Percentiles rank a stretch among this genome's conserved stretches.
Conservation (phyloP, 2,329 filamentous ascomycete genomes). For the Lasiodiplodia sp. region DNA sequence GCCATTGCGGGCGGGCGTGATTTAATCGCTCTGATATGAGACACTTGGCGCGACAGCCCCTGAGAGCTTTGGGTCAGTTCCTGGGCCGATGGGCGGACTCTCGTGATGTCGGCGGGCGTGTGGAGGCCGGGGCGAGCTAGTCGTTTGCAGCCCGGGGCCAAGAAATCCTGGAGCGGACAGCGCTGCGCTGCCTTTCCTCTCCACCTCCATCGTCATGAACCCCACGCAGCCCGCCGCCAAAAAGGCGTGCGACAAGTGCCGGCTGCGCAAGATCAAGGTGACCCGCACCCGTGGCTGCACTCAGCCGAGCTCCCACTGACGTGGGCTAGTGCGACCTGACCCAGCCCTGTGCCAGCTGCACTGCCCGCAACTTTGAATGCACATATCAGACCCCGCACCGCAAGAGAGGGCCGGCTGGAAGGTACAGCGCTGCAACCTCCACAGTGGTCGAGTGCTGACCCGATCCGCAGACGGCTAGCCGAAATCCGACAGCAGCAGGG, state of each 20-base stretch:
- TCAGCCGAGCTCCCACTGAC: neutral
- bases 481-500: constrained; percentile 26
- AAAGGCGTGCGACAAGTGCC: constrained; percentile 27
- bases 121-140: constrained; percentile 11
- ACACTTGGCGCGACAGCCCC: too few relatives aligned
- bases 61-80: too few relatives aligned
- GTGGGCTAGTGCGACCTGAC: constrained; percentile 24
- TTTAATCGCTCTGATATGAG: too few relatives aligned
- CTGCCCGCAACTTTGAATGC: constrained; percentile 24
- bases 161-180: constrained; percentile 14
- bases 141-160: constrained; percentile 1
- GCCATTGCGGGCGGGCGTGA: too few relatives aligned
- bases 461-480: constrained; percentile 22
- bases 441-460: neutral
- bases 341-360: constrained; percentile 27
- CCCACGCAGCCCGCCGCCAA: constrained; percentile 9
- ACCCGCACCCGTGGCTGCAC: neutral
- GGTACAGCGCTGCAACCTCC: neutral
- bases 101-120: neutral
- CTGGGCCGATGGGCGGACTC: neutral
- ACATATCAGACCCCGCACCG: constrained; percentile 23
- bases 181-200: neutral
- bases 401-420: constrained; percentile 26
- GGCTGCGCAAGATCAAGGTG: constrained; percentile 28
- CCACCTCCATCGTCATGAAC: constrained; percentile 12